phyloP scores from a whole-genome alignment of 2,329 filamentous ascomycete genomes.

The Zasmidium citrigriseum region DNA sequence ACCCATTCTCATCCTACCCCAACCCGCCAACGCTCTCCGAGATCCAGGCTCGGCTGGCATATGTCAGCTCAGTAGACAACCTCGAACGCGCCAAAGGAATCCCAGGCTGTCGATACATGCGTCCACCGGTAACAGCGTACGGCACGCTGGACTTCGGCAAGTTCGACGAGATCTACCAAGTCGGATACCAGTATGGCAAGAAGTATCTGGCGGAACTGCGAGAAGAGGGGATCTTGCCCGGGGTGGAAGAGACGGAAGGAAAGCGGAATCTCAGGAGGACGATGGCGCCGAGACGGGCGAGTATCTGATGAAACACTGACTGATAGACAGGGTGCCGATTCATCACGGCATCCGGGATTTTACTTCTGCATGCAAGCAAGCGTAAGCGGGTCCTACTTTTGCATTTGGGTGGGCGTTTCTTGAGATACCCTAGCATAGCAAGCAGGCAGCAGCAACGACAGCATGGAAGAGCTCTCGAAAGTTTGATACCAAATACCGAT shows the following conservation, averaged over 20 bases:
- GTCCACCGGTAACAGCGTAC: conserved; percentile 89
- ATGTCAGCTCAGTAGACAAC: conserved; percentile 92
- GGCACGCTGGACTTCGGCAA: conserved; percentile 95
- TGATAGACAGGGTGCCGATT: background rate
- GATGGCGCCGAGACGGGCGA: conserved; percentile 53
- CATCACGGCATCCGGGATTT: background rate
- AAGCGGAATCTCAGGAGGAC: conserved; percentile 53
- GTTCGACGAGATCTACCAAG: conserved; percentile 92
- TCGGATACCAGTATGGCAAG: conserved; percentile 84
- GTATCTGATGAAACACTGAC: conserved; percentile 38
- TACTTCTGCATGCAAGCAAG: background rate
- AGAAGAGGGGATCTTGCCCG: conserved; percentile 73
- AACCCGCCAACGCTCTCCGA: conserved; percentile 95
- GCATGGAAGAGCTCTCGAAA: background rate
- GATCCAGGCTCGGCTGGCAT: conserved; percentile 91
- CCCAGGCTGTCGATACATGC: conserved; percentile 92
- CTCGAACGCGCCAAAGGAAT: conserved; percentile 90
- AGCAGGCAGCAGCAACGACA: background rate
- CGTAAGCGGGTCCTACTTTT: background rate
- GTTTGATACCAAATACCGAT: too few species aligned
- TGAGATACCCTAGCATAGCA: background rate
- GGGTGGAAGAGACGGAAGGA: conserved; percentile 53
- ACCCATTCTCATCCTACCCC: conserved; percentile 82
- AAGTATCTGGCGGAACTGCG: conserved; percentile 75
- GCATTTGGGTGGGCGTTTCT: background rate